A percentile compares a stretch with the other conserved stretches of the same genome.
phyloP scores from a whole-genome alignment of 2,329 filamentous ascomycete species.

The Ophiostoma ulmi region DNA sequence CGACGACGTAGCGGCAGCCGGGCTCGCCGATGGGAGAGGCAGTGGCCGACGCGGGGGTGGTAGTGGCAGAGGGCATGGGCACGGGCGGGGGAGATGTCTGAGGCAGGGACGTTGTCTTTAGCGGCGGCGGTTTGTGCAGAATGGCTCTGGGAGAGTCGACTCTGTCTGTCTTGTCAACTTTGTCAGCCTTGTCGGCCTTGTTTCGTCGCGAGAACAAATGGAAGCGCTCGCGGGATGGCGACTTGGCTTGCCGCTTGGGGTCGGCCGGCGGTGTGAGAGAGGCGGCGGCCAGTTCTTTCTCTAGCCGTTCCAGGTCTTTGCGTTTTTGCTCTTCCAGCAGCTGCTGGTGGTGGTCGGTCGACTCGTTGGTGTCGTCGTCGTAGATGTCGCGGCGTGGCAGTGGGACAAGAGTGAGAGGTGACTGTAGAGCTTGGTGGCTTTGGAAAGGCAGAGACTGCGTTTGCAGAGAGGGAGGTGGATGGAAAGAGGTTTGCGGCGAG shows the following conservation, averaged over 20 bases:
- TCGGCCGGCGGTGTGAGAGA: slow-evolving; percentile 26
- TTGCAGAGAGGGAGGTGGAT: not conserved
- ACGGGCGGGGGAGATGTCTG: not conserved
- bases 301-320: slow-evolving; percentile 44
- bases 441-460: not conserved
- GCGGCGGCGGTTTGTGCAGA: slow-evolving; percentile 31
- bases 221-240: slow-evolving; percentile 15
- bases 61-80: not conserved
- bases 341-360: slow-evolving; percentile 38
- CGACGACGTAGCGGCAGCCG: slow-evolving; percentile 3
- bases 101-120: not conserved
- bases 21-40: not conserved
- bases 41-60: too few species aligned
- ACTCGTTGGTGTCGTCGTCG: slow-evolving; percentile 35
- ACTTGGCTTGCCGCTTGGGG: slow-evolving; percentile 6
- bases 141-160: slow-evolving; percentile 31
- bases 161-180: slow-evolving; percentile 27
- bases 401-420: slow-evolving; percentile 18
- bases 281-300: slow-evolving; percentile 36
- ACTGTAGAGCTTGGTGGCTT: not conserved
- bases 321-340: slow-evolving; percentile 47
- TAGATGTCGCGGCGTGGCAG: slow-evolving; percentile 22
- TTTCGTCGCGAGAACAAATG: slow-evolving; percentile 12
- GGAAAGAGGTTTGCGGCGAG: not conserved
- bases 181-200: slow-evolving; percentile 27